Evolutionary conservation across 2,329 filamentous ascomycete species (phyloP).

Genomic region (Botrytis elliptica): DNA sequence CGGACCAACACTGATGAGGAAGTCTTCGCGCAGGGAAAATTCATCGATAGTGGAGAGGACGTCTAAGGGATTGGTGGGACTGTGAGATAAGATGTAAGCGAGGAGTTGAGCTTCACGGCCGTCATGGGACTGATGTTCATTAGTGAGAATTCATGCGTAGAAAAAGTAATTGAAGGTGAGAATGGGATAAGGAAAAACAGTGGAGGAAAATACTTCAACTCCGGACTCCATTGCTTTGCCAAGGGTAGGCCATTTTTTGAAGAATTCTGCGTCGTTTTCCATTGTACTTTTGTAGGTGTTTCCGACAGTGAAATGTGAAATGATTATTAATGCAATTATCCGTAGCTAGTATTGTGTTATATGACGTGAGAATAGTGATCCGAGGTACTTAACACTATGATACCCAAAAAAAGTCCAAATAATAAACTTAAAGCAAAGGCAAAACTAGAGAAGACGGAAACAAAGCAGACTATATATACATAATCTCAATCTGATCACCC

Average conservation of each 20-base stretch:
- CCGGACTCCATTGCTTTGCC: neutral
- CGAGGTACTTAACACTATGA: neutral
- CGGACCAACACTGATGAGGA: constrained; percentile 75
- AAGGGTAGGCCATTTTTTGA: neutral
- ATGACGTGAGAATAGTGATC: neutral
- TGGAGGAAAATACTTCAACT: neutral
- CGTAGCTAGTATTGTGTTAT: neutral
- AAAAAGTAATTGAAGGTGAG: too few relatives aligned
- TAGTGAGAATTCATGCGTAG: neutral
- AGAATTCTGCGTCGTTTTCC: neutral
- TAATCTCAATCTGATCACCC: neutral
- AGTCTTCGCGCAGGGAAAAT: constrained; percentile 61
- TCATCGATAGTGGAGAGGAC: constrained; percentile 69
- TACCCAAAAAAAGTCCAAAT: neutral
- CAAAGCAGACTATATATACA: neutral
- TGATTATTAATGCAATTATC: neutral
- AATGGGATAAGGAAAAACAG: neutral
- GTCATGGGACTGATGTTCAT: constrained; percentile 51
- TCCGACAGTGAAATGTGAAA: neutral
- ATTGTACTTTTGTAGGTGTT: neutral
- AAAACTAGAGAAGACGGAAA: neutral
- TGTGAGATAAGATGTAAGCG: constrained; percentile 62
- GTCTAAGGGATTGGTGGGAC: constrained; percentile 60
- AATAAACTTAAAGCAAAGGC: neutral
- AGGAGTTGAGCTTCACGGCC: constrained; percentile 72